Evolutionary conservation across 106 monocot genomes (phyloP), one percentile per base, ranked within the genome.

Genomic region (Chionographis japonica): DNA sequence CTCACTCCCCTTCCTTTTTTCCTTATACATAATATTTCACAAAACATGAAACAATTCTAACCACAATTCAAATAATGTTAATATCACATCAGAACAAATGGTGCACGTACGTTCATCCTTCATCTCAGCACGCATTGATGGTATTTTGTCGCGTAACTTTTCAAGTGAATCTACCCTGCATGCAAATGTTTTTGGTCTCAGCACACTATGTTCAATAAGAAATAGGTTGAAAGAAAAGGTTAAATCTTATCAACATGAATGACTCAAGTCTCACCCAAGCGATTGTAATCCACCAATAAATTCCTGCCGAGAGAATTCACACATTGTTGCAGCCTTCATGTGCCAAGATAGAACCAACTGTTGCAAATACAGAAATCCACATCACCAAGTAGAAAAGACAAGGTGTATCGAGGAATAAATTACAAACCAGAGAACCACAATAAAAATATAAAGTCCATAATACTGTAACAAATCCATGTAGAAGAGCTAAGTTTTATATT

Each of bases 321-420:
- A 95, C 95, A 95, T 95, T 7, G 91, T 95, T 37, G 91, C 88
- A 76, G 95, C 95, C 72, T 95, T 95, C 95, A 95, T 95, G 54
- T 95, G 91, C 95, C 95, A 95, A 36, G 95, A 95, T 62, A 95
- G 39, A 70, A 95, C 91, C 62, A 95, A 74, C 95, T 95, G 84
- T 56, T 13, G 50, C 17, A 50, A 75, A n/a, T 19, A 76, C n/a
- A 81, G 39, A 66, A 69, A 37, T 64, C 36, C 12, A 56, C 5
- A 39, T 69, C 37, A 68, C 3, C 8, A 17, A 60, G 58, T n/a
- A 64, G 9, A 46, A 46, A 46, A 46, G 46, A 2, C 9, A 46
- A 6, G 5, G 46, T 46, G 46, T 46, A 46, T 27, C 1, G 27
- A 27, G 27, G 27, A 27, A 27, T 27, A 27, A 27, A 27, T 27